Evolutionary conservation across 2,329 filamentous ascomycete species (phyloP), one percentile per base, ranked within the genome.

Genomic region (Teratosphaeria zuluensis): DNA sequence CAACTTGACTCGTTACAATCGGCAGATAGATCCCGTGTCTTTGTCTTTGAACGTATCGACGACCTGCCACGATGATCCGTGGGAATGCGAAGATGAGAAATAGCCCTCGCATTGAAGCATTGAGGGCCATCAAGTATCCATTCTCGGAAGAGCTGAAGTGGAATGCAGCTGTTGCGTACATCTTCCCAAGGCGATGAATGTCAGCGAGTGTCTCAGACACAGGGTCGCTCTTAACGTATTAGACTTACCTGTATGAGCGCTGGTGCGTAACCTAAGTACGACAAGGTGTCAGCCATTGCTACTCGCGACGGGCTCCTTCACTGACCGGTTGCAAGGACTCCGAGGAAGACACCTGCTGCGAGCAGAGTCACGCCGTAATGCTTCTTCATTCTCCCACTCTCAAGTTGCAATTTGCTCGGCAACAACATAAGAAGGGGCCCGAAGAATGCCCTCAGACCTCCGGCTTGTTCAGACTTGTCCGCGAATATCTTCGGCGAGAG

Each of bases 61-160:
- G 53, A 8, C 53, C 53, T 19, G 53, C 53, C 7, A 31, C 30
- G 16, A 55, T 55, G 5, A 55, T n/a, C 14, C 11, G 19, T 24
- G 53, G 53, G 38, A 55, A 55, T 16, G 32, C 31, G 31, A 55
- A 55, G 53, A 55, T 55, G 31, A 55, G n/a, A 31, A 55, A 38
- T 6, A 55, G 4, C 5, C 53, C 53, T n/a, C 53, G 53, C 12
- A 55, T 38, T 31, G 32, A 38, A 24, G 53, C 11, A 33, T 55
- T 55, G 12, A 55, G 11, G 14, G 53, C 30, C 53, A 55, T 55
- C 19, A 55, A 19, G 19, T 35, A 33, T 11, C 53, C 53, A n/a
- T 55, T 55, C 11, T 55, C 31, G 2, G 31, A 38, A 24, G 53
- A 33, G 19, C 53, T n/a, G 31, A 55, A 55, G 31, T 55, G 53